Percentiles rank a stretch among this genome's conserved stretches.
phyloP scores from a whole-genome alignment of 371 early-diverging fungal genomes.

The Mortierella sp. region DNA sequence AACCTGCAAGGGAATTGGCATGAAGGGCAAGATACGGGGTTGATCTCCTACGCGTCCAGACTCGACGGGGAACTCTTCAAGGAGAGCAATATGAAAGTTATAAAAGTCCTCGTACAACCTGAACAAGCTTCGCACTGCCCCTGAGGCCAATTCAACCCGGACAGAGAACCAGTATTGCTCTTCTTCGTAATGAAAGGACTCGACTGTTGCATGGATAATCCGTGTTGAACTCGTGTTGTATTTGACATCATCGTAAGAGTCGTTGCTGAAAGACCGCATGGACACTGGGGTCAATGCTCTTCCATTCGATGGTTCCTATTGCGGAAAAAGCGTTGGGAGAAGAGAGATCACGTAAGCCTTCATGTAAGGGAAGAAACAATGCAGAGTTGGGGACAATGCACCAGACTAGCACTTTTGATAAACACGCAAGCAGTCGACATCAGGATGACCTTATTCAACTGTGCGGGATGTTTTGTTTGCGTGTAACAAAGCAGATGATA shows the following conservation, averaged over 20 bases:
- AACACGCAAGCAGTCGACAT: neutral
- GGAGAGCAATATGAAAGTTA: slow-evolving; percentile 78
- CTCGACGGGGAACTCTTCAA: slow-evolving; percentile 78
- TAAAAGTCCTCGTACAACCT: slow-evolving; percentile 85
- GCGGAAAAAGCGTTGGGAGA: neutral
- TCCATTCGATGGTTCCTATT: slow-evolving; percentile 24
- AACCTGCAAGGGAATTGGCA: slow-evolving; percentile 72
- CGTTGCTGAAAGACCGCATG: slow-evolving; percentile 7
- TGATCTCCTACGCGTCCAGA: slow-evolving; percentile 73
- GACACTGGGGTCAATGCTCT: slow-evolving; percentile 2
- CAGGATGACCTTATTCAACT: neutral
- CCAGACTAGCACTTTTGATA: neutral
- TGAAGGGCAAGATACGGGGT: slow-evolving; percentile 76
- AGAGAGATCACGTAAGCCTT: slow-evolving; percentile 16
- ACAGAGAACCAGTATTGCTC: slow-evolving; percentile 78
- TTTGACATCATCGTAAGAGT: slow-evolving; percentile 14
- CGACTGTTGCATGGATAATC: slow-evolving; percentile 65
- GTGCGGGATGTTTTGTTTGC: neutral
- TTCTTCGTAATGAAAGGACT: slow-evolving; percentile 67
- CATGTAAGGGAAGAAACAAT: neutral
- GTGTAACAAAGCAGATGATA: neutral
- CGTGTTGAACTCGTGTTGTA: slow-evolving; percentile 2
- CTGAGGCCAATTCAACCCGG: slow-evolving; percentile 64
- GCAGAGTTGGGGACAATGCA: neutral
- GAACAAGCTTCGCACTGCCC: slow-evolving; percentile 66